phyloP scores from a whole-genome alignment of 2,329 filamentous ascomycete genomes.

The Aureobasidium sp. region DNA sequence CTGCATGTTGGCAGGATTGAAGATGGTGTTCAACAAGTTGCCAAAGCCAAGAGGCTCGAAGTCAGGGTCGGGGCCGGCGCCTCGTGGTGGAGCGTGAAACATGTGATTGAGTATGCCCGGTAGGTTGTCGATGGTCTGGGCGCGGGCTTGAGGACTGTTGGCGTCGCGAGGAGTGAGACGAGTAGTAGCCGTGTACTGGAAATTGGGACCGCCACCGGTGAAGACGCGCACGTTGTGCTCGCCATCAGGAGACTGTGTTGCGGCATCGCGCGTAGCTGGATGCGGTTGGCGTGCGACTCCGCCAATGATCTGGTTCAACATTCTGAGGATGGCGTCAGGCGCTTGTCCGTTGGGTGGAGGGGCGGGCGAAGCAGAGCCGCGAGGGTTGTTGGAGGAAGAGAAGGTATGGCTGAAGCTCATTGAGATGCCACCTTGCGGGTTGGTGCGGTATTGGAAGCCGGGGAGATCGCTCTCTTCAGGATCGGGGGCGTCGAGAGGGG shows the following conservation, averaged over 20 bases:
- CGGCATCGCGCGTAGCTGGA: background rate
- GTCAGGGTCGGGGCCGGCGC: background rate
- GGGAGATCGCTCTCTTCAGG: conserved; percentile 39
- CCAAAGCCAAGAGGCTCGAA: conserved; percentile 27
- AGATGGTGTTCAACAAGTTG: conserved; percentile 36
- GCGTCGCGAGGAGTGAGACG: conserved; percentile 43
- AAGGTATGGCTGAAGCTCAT: conserved; percentile 13
- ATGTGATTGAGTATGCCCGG: conserved; percentile 8
- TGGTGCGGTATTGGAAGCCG: conserved; percentile 23
- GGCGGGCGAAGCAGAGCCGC: background rate
- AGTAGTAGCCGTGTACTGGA: conserved; percentile 20
- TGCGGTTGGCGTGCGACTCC: conserved; percentile 2
- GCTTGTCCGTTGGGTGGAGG: background rate
- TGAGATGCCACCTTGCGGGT: conserved; percentile 17
- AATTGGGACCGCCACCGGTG: conserved; percentile 7
- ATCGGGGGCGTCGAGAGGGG: conserved; percentile 37
- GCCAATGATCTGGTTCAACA: conserved; percentile 16
- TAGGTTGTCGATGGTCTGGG: background rate
- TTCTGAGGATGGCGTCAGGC: conserved; percentile 10
- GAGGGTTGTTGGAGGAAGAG: background rate
- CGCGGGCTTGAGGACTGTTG: conserved; percentile 38
- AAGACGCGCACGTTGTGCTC: conserved; percentile 3
- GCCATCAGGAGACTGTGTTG: background rate
- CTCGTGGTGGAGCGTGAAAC: conserved; percentile 10
- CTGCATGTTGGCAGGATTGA: conserved; percentile 32